A percentile compares a stretch with the other conserved stretches of the same genome.
These are phyloP conservation scores for Saxophila tyrrhenica DNA, from an alignment of 495 filamentous ascomycete genomes.

Conservation along the genomic window DNA sequence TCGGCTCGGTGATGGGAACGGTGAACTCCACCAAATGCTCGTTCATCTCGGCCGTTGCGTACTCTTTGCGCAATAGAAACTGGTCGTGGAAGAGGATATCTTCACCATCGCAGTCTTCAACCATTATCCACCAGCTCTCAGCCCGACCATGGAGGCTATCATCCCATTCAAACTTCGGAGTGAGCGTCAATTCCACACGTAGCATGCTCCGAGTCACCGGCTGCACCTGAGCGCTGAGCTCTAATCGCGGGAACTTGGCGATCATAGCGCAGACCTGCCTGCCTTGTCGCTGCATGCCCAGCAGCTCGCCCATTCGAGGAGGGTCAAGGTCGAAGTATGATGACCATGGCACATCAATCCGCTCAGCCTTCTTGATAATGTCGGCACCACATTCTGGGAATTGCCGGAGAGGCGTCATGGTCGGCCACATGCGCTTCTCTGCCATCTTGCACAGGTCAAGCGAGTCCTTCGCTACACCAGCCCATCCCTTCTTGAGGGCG, in stretches of 20 bases:
- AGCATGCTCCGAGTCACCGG: constrained; percentile 94
- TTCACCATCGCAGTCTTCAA: constrained; percentile 95
- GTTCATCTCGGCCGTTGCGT: constrained; percentile 67
- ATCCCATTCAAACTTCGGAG: constrained; percentile 95
- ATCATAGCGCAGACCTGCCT: constrained; percentile 75
- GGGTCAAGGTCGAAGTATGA: constrained; percentile 95
- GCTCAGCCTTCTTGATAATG: constrained; percentile 80
- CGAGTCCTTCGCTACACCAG: constrained; percentile 82
- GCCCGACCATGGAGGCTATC: constrained; percentile 74
- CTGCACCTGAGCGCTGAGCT: constrained; percentile 84
- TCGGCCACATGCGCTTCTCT: constrained; percentile 98
- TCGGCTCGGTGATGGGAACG: constrained; percentile 89
- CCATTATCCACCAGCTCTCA: constrained; percentile 92
- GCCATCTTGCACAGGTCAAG: constrained; percentile 98
- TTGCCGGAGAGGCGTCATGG: constrained; percentile 90
- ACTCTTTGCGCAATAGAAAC: constrained; percentile 80
- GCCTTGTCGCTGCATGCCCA: constrained; percentile 84
- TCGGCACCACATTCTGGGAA: constrained; percentile 74
- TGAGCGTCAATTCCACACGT: constrained; percentile 84
- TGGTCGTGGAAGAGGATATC: constrained; percentile 93
- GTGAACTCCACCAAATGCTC: constrained; percentile 98
- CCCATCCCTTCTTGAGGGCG: constrained; percentile 89
- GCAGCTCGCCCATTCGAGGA: constrained; percentile 90
- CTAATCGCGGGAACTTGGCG: constrained; percentile 83
- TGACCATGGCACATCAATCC: constrained; percentile 86